Base-by-base conservation (phyloP, 768 basidiomycete species). In the Lenzites betulinus region DNA sequence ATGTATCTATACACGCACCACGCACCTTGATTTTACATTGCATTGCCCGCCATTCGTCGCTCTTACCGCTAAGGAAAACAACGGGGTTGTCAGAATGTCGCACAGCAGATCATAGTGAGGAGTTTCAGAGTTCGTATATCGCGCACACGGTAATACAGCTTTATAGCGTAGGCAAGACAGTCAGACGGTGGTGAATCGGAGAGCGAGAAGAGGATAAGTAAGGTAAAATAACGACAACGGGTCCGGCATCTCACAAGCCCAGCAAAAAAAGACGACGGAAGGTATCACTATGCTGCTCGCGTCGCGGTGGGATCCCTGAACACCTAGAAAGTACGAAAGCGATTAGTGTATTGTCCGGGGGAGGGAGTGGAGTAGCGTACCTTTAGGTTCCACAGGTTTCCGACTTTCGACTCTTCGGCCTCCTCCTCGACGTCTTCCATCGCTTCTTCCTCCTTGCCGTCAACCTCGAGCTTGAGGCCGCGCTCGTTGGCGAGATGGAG, bases 401-500 rank as follows among this genome's bases (percentile, higher is more conserved):
- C 89, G 52, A 90, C 81, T 54, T 73, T 80, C 69, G 77, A 78
- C 11, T 78, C 79, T 54, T 77, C 46, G 51, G 78, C 75, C 48
- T 78, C 72, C 18, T 75, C 46, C 51, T 78, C 75, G 49, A 77
- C 72, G 16, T 75, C 70, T 66, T 76, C 71, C 60, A 73, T 69
- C 51, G 71, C 67, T 47, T 76, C 67, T 67, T 77, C 62, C 65
- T 77, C 55, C 60, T 77, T 69, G 59, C 75, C 66, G 67, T 77
- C 68, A 47, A 84, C 73, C 72, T 84, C 90, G 36, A 99, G 82
- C 70, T 89, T 90, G 50, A 98, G 79, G 1, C 96, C 97, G 68
- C 93, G 91, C 75, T 98, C 97, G 71, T 99, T 98, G 18, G 96
- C 96, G 44, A 98, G 76, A 77, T 98, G 97, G 18, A 99, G 78